Base-by-base conservation (phyloP, 164 flowering plant species). In the Echeveria elegans region DNA sequence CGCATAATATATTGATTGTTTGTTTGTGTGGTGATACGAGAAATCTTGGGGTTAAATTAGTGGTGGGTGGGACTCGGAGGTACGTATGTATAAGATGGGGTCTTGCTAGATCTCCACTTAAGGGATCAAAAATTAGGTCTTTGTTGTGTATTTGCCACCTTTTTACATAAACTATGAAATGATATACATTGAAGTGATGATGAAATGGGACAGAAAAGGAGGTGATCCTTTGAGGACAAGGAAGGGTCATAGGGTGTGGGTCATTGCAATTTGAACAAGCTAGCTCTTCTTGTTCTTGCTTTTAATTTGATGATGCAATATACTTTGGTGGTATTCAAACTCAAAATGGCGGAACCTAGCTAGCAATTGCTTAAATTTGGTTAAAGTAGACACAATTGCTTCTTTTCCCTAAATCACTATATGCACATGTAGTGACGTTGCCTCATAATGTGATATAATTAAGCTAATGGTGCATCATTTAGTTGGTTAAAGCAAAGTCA, bases 141-240 rank as follows among this genome's bases (percentile, higher is more conserved):
- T 63, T 32, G 41, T 21, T 21, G 1, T 56, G 61, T 56, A 28
- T 32, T 56, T 56, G 19, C 30, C 32, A 28, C 32, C 31, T 56
- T 28, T 28, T 56, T 28, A 9, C 8, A 23, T 52, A 52, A 56
- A 28, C 32, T 28, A 26, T 56, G 32, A 28, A 5, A 53, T 53
- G 15, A 3, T 26, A 56, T 11, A 43, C 16, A 15, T 43, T 1
- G 0, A 23, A 14, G 61, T 56, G 61, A 56, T 28, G 32, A 28
- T 56, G 61, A 56, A 56, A 56, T 56, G 32, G 16, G 19, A 16
- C 28, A 48, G 24, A 26, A 56, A 56, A 56, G 15, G 61, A 26
- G 8, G 29, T 63, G 66, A 63, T 63, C 66, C 66, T 63, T 63
- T 63, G 66, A 63, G 45, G 66, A 63, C 43, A 36, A 37, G 66